Conservation (phyloP, 768 basidiomycete species). For the Xerocomellus intermedius region DNA sequence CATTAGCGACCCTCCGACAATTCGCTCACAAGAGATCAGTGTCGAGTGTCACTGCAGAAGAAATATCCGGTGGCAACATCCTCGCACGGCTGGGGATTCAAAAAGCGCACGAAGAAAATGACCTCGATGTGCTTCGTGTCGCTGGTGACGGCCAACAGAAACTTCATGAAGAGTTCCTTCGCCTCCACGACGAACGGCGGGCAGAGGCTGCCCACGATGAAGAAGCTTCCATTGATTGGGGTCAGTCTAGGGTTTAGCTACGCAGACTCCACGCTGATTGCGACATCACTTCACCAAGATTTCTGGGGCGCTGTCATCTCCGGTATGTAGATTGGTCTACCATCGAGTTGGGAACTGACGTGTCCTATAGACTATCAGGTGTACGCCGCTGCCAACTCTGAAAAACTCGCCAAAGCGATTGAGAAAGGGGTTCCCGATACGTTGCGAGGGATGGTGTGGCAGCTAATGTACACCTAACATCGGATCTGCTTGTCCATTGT, state of each 20-base stretch:
- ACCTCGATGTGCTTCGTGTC: slow-evolving; percentile 38
- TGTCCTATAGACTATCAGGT: slow-evolving; percentile 72
- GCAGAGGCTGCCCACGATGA: slow-evolving; percentile 36
- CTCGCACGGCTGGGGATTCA: slow-evolving; percentile 53
- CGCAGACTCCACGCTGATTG: slow-evolving; percentile 2
- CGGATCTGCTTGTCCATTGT: slow-evolving; percentile 2
- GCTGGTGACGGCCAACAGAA: slow-evolving; percentile 67
- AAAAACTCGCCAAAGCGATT: slow-evolving; percentile 83
- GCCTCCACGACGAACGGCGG: slow-evolving; percentile 57
- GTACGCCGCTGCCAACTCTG: slow-evolving; percentile 77
- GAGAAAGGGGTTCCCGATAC: slow-evolving; percentile 88
- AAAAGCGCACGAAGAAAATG: slow-evolving; percentile 40
- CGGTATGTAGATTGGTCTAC: slow-evolving; percentile 42
- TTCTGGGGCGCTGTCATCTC: slow-evolving; percentile 97
- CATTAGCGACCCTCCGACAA: slow-evolving; percentile 23
- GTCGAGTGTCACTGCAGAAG: slow-evolving; percentile 53
- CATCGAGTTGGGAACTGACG: slow-evolving; percentile 4
- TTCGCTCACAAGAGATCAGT: slow-evolving; percentile 59
- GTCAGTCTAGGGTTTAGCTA: slow-evolving; percentile 38
- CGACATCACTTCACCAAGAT: slow-evolving; percentile 42
- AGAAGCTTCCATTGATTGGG: slow-evolving; percentile 71
- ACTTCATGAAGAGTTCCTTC: slow-evolving; percentile 74
- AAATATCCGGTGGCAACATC: slow-evolving; percentile 45
- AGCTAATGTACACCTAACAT: slow-evolving; percentile 67
- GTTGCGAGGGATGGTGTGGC: slow-evolving; percentile 94